Base-by-base conservation (phyloP, 371 early-diverging fungal genomes). In the Mortierella polycephala region DNA sequence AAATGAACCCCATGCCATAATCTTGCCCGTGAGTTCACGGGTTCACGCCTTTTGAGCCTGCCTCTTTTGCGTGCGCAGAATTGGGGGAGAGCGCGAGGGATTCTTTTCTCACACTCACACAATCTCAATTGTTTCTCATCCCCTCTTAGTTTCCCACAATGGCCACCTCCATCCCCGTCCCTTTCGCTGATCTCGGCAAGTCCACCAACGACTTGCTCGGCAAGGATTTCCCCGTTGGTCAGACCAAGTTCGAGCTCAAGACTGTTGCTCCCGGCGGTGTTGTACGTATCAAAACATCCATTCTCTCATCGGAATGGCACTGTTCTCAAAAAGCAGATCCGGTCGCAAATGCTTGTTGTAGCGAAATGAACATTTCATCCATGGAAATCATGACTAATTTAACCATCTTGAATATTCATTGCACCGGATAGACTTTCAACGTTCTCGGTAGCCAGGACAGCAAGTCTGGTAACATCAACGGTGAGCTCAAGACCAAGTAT, bases 401-500 rank as follows among this genome's bases (percentile, higher is more conserved):
- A 30, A 30, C 30, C 30, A 30, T 30, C 30, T 30, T 30, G 30
- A 30, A 30, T 30, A 30, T 30, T 55, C 20, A 39, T 37, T 56
- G 20, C 20, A 21, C n/a, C 8, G 37, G 39, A 67, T 83, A 96
- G 93, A 92, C 92, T 74, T 99, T 98, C 91, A 97, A 96, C 80
- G 96, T 98, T 64, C 90, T 89, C 83, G 98, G 98, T 71, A 84
- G 87, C 82, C 93, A 96, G 87, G 97, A 97, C 87, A 89, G 91
- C 89, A 96, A 96, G 91, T 87, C 94, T 62, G 97, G 97, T 65
- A 88, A 87, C 85, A 97, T 99, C 81, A 90, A 90, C 75, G 94
- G 95, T 84, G 98, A 99, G 81, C 88, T 98, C 81, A 96, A 96
- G 92, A 92, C 93, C 86, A 98, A 98, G 91, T 98, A 95, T 83